Conservation (phyloP, 2,329 filamentous ascomycete genomes). For the Pseudogymnoascus pannorum region DNA sequence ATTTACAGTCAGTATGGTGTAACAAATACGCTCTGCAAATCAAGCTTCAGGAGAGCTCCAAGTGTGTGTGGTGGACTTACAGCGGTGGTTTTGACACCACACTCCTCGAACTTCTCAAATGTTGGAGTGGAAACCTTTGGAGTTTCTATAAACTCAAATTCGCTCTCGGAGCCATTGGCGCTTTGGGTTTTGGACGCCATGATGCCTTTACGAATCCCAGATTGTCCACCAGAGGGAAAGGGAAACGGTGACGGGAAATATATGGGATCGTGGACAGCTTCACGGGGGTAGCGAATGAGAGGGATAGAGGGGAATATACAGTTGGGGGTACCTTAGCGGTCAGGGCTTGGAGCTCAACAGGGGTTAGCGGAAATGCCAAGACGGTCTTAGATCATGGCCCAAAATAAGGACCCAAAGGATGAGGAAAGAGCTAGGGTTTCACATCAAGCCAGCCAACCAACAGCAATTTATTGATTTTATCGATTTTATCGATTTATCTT, state of each 20-base stretch:
- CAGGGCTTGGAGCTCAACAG: neutral
- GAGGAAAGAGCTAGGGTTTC: neutral
- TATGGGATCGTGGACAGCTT: constrained; percentile 12
- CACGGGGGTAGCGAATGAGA: constrained; percentile 5
- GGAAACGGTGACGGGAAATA: constrained; percentile 4
- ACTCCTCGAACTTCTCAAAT: constrained; percentile 45
- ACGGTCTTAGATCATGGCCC: neutral
- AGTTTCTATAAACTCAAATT: constrained; percentile 59
- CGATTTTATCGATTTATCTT: neutral
- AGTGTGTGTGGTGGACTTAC: constrained; percentile 32
- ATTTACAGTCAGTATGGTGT: constrained; percentile 13
- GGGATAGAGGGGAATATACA: constrained; percentile 5
- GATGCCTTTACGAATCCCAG: constrained; percentile 17
- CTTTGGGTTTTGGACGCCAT: constrained; percentile 43
- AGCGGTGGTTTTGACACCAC: constrained; percentile 48
- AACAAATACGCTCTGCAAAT: constrained; percentile 10
- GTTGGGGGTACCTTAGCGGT: constrained; percentile 2
- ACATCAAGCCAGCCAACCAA: neutral
- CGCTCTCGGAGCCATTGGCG: constrained; percentile 42
- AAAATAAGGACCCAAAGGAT: neutral
- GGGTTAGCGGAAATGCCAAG: neutral
- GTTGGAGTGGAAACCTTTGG: constrained; percentile 42
- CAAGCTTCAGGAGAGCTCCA: constrained; percentile 18
- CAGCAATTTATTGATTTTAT: neutral
- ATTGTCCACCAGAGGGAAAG: neutral